Percentiles rank a stretch among this genome's conserved stretches.
Conservation (phyloP, 495 filamentous ascomycete species). For the Penicillium paradoxum region DNA sequence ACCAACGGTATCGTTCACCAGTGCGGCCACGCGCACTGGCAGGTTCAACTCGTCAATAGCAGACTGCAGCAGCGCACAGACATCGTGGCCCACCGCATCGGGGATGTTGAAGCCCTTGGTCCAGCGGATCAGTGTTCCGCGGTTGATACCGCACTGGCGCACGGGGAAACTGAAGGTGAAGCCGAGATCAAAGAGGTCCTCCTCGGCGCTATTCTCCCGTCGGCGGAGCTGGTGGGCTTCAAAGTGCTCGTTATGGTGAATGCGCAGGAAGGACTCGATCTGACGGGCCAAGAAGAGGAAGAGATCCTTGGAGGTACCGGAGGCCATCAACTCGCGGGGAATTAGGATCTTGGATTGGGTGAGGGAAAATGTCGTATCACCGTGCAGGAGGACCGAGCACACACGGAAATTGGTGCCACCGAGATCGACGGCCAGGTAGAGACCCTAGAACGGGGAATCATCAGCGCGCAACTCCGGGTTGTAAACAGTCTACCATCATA, state of each 20-base stretch:
- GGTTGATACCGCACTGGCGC: constrained; percentile 88
- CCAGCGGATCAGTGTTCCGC: constrained; percentile 88
- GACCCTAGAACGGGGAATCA: constrained; percentile 51
- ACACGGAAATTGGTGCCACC: constrained; percentile 98
- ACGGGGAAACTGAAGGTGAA: constrained; percentile 99
- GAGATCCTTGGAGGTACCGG: constrained; percentile 78
- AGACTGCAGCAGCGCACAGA: constrained; percentile 82
- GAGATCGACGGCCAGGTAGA: constrained; percentile 94
- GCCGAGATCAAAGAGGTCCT: constrained; percentile 81
- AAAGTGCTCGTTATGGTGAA: constrained; percentile 88
- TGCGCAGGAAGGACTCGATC: constrained; percentile 78
- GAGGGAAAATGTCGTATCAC: constrained; percentile 86
- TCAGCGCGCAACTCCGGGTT: not conserved
- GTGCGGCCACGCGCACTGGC: constrained; percentile 85
- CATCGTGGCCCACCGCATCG: constrained; percentile 89
- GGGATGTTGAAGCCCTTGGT: constrained; percentile 97
- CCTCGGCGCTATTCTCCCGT: constrained; percentile 51
- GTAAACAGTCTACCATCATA: constrained; percentile 12
- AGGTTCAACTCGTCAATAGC: constrained; percentile 85
- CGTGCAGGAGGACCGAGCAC: constrained; percentile 87
- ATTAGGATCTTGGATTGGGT: constrained; percentile 90
- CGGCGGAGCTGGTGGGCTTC: constrained; percentile 59
- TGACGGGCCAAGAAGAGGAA: constrained; percentile 92
- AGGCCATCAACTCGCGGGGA: constrained; percentile 83
- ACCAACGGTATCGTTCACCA: constrained; percentile 97